Conservation (phyloP, 495 filamentous ascomycete genomes). For the Apodospora peruviana region DNA sequence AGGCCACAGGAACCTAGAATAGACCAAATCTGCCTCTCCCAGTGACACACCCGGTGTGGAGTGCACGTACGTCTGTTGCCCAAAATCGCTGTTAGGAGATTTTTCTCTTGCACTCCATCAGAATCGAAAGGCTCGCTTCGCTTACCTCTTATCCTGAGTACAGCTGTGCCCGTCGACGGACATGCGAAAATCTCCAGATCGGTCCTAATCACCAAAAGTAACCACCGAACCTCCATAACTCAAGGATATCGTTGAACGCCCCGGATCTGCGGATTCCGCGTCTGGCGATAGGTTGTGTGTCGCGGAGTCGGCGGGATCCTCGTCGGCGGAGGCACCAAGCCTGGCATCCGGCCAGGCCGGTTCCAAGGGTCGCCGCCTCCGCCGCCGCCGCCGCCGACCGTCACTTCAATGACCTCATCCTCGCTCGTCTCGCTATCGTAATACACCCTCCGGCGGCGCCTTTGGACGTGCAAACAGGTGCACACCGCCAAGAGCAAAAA, state of each 20-base stretch:
- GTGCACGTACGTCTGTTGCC: too few species aligned
- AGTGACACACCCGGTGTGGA: too few species aligned
- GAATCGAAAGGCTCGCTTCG: too few species aligned
- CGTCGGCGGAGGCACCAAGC: neutral
- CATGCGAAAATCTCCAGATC: too few species aligned
- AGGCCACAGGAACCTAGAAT: too few species aligned
- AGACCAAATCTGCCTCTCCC: too few species aligned
- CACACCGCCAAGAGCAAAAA: neutral
- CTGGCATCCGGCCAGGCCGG: neutral
- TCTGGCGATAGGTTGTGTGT: neutral
- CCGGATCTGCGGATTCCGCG: neutral
- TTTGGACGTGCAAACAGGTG: neutral
- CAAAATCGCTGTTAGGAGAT: too few species aligned
- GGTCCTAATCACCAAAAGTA: too few species aligned
- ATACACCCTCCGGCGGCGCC: neutral
- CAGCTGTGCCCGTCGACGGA: too few species aligned
- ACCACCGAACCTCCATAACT: neutral
- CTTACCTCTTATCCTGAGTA: too few species aligned
- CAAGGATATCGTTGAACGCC: constrained; percentile 3
- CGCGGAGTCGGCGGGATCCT: neutral
- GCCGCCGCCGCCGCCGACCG: neutral
- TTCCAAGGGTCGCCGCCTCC: neutral
- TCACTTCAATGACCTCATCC: neutral
- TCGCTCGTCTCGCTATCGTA: neutral
- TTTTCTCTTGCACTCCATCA: too few species aligned